Conservation (phyloP, 257 asterid genomes). For the Petrea volubilis region DNA sequence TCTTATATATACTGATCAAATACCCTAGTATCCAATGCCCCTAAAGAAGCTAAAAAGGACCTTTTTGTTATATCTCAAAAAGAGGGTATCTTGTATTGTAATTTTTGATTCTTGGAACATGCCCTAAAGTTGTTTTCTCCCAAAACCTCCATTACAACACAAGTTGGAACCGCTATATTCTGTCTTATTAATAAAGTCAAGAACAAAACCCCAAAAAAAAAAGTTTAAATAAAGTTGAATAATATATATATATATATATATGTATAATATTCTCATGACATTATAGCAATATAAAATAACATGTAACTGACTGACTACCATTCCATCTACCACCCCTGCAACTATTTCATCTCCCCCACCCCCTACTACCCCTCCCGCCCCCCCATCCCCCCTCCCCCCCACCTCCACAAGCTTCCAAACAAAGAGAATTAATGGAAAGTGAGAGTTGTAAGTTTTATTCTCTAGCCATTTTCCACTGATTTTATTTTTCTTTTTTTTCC, state of each 20-base stretch:
- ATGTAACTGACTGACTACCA: conserved; percentile 71
- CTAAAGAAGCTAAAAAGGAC: conserved; percentile 60
- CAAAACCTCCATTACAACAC: conserved; percentile 29
- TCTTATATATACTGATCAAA: background rate
- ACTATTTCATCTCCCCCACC: too few relatives aligned
- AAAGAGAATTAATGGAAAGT: conserved; percentile 74
- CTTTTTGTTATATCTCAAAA: conserved; percentile 64
- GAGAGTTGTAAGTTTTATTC: conserved; percentile 58
- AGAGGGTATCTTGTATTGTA: conserved; percentile 49
- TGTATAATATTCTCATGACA: conserved; percentile 18
- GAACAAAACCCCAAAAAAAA: background rate
- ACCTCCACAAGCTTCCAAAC: conserved; percentile 74
- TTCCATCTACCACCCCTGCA: conserved; percentile 43
- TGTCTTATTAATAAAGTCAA: conserved; percentile 47
- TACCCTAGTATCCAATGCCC: conserved; percentile 39
- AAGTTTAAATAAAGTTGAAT: background rate
- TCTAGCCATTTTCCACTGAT: conserved; percentile 38
- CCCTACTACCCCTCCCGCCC: conserved; percentile 27
- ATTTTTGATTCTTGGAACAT: conserved; percentile 37
- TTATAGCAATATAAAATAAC: conserved; percentile 27
- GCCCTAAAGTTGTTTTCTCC: conserved; percentile 39
- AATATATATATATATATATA: background rate
- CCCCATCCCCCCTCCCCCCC: conserved; percentile 16
- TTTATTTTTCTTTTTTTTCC: conserved; percentile 10
- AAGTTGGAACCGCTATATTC: conserved; percentile 26